A percentile compares a stretch with the other conserved stretches of the same genome.
Evolutionary conservation across 1,284 basidiomycete genomes (phyloP).

Genomic region (Microbotryum lychnidis-dioicae): DNA sequence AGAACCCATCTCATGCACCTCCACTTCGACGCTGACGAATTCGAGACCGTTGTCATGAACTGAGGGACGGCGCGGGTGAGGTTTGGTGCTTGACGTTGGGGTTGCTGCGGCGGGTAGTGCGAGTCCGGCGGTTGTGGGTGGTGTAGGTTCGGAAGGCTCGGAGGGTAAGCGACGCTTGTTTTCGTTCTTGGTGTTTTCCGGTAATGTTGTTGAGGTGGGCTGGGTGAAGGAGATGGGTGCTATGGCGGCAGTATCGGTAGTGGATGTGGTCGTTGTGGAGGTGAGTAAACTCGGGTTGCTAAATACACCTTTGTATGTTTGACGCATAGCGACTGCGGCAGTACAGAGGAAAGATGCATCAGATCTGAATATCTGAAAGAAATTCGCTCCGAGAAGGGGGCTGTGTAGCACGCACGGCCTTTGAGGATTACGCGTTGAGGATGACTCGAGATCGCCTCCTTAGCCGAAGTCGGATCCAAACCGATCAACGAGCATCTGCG

Average conservation of each 20-base stretch:
- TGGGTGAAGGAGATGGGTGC: background rate
- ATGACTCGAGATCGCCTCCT: slow-evolving; percentile 53
- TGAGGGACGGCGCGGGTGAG: no score
- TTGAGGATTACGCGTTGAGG: slow-evolving; percentile 60
- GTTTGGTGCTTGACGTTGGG: no score
- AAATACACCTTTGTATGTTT: slow-evolving; percentile 27
- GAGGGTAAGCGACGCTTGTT: no score
- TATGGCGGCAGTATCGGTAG: background rate
- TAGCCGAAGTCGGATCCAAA: slow-evolving; percentile 56
- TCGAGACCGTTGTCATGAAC: no score
- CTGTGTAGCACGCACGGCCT: slow-evolving; percentile 51
- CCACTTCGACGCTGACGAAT: no score
- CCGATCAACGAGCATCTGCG: slow-evolving; percentile 57
- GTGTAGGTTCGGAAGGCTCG: no score
- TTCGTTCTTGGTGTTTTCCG: no score
- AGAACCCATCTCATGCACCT: no score
- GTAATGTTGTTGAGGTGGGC: background rate
- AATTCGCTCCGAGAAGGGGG: background rate
- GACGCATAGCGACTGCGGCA: slow-evolving; percentile 21
- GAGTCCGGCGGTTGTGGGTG: no score
- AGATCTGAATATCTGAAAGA: background rate
- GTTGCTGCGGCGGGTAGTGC: no score
- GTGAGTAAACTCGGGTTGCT: slow-evolving; percentile 20
- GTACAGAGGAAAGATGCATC: background rate
- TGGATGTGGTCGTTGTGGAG: background rate